These are phyloP conservation scores for Aspergillus ellipticus DNA, from an alignment of 495 filamentous ascomycete species.

Conservation along the genomic window DNA sequence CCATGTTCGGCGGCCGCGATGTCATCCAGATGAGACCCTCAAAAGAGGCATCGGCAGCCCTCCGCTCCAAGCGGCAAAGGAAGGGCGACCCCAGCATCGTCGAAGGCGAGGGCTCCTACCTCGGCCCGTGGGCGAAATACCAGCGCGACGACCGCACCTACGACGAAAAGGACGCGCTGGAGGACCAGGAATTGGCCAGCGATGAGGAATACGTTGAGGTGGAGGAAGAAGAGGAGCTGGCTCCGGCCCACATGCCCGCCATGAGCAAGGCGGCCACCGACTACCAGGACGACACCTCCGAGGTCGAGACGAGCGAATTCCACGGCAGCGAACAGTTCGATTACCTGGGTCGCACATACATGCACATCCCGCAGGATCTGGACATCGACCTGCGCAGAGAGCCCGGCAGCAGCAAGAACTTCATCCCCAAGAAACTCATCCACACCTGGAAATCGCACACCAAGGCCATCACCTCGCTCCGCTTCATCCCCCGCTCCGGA, in stretches of 20 bases:
- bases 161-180: slow-evolving; percentile 49
- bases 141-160: slow-evolving; percentile 60
- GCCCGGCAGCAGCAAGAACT: slow-evolving; percentile 74
- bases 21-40: slow-evolving; percentile 56
- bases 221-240: slow-evolving; percentile 36
- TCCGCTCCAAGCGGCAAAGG: slow-evolving; percentile 68
- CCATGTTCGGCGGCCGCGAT: slow-evolving; percentile 51
- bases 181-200: slow-evolving; percentile 61
- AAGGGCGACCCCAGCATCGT: slow-evolving; percentile 81
- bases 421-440: slow-evolving; percentile 85
- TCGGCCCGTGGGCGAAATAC: slow-evolving; percentile 93
- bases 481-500: slow-evolving; percentile 81
- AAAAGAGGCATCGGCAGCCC: slow-evolving; percentile 63
- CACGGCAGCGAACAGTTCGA: slow-evolving; percentile 79
- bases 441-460: slow-evolving; percentile 86
- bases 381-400: slow-evolving; percentile 86
- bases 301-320: slow-evolving; percentile 80
- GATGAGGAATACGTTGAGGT: slow-evolving; percentile 79
- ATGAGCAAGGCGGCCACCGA: slow-evolving; percentile 57
- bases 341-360: slow-evolving; percentile 79
- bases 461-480: slow-evolving; percentile 79
- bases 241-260: slow-evolving; percentile 43
- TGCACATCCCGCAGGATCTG: slow-evolving; percentile 91
- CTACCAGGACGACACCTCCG: slow-evolving; percentile 52
- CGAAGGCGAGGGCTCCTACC: slow-evolving; percentile 80